Evolutionary conservation across 1,284 basidiomycete species (phyloP), one percentile per base, ranked within the genome.

Genomic region (Pascua guehoae): DNA sequence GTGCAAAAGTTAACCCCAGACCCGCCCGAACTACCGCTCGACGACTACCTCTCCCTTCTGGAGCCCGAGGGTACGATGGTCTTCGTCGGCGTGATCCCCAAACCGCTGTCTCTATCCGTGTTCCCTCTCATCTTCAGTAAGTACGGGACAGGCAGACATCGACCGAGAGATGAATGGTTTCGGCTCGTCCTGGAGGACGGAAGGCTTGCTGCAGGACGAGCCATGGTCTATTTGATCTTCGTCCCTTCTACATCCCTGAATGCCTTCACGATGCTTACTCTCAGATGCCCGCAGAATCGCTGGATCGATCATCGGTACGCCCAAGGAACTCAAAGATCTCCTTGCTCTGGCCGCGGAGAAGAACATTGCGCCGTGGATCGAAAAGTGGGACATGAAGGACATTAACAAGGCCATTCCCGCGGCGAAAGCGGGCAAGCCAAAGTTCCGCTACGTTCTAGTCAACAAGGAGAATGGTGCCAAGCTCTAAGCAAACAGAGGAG

Each of bases 381-480:
- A 61, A 44, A 70, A 70, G 58, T 54, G 54, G 17, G 66, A 71
- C 50, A 71, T 80, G 69, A 73, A 76, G 58, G 74, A 80, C 53
- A 76, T 74, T 66, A 76, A 77, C 63, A 64, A 76, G 66, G 78
- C 77, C 14, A 71, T 81, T 41, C 61, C 40, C 1, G 73, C 76
- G 50, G 70, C 79, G 55, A 61, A 77, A 43, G 67, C 68, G 24
- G 74, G 75, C 53, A 74, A 79, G 58, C 70, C 74, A 46, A 58
- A 72, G 39, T 80, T 78, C 76, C 71, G 79, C 51, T 78, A 75
- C 61, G 77, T 78, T 38, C 71, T 80, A 38, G 73, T 66, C 50
- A 68, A 69, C 57, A 58, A 63, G 51, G 58, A 66, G 56, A 70
- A 67, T 47, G 68, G 68, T 15, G 68, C 64, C 10, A 62, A 61